These are phyloP conservation scores for Lentinus polychrous DNA, from an alignment of 1,284 basidiomycete genomes.

Conservation along the genomic window DNA sequence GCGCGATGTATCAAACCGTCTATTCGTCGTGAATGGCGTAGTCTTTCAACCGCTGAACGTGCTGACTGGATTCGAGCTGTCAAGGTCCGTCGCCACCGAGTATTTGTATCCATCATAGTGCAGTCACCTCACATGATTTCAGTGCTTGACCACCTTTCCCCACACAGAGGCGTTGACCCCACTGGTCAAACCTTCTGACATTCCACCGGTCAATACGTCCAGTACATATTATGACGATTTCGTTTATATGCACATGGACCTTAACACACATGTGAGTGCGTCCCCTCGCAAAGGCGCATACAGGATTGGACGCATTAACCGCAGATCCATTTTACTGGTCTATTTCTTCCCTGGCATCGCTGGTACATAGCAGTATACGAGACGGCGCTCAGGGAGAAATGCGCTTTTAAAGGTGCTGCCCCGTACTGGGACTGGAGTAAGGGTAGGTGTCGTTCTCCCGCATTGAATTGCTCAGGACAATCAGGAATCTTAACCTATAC, in stretches of 20 bases:
- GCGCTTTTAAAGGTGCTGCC: constrained; percentile 26
- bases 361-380: constrained; percentile 29
- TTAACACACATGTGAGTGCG: constrained; percentile 20
- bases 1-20: constrained; percentile 14
- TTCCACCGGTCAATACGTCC: constrained; percentile 25
- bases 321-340: constrained; percentile 30
- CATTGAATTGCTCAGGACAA: not conserved
- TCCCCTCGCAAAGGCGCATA: not conserved
- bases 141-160: constrained; percentile 29
- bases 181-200: constrained; percentile 20
- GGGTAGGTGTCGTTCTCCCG: constrained; percentile 16
- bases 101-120: not conserved
- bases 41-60: constrained; percentile 14
- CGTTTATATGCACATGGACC: constrained; percentile 32
- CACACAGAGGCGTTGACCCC: constrained; percentile 22
- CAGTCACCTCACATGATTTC: not conserved
- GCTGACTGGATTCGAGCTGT: constrained; percentile 20
- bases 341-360: constrained; percentile 34
- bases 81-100: constrained; percentile 14
- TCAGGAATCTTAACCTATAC: not conserved
- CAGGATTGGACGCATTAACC: too few relatives aligned
- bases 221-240: constrained; percentile 32
- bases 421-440: constrained; percentile 36
- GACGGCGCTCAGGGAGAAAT: constrained; percentile 24
- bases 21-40: constrained; percentile 23